phyloP scores from a whole-genome alignment of 768 basidiomycete species.

The Boletus vermiculosoides region DNA sequence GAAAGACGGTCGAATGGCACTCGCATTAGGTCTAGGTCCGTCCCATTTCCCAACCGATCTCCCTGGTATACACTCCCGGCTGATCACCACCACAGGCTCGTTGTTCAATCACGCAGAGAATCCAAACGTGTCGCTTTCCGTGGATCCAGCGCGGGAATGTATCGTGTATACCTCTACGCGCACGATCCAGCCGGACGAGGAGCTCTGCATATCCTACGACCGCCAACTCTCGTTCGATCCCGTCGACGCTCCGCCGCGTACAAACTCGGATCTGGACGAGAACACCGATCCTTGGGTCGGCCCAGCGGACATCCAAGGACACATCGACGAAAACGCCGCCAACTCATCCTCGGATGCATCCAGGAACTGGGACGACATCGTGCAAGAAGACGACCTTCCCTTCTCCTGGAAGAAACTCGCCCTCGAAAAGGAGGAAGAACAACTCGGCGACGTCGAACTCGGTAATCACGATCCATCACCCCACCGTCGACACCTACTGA shows the following conservation, averaged over 20 bases:
- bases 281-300: slow-evolving; percentile 6
- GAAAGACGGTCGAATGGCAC: slow-evolving; percentile 70
- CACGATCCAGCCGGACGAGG: slow-evolving; percentile 57
- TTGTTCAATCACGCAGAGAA: slow-evolving; percentile 73
- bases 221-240: slow-evolving; percentile 65
- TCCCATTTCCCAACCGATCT: neutral
- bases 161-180: slow-evolving; percentile 63
- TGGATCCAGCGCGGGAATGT: slow-evolving; percentile 52
- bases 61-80: too few relatives aligned
- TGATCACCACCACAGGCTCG: slow-evolving; percentile 53
- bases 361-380: slow-evolving; percentile 45
- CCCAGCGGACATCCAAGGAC: slow-evolving; percentile 7
- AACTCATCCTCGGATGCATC: slow-evolving; percentile 17
- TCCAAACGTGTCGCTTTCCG: slow-evolving; percentile 68
- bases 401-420: slow-evolving; percentile 60
- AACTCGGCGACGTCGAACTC: slow-evolving; percentile 49
- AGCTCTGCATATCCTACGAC: slow-evolving; percentile 79
- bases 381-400: slow-evolving; percentile 61
- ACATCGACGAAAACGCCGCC: neutral
- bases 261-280: neutral
- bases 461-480: slow-evolving; percentile 11
- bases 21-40: slow-evolving; percentile 75
- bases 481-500: neutral
- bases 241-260: slow-evolving; percentile 20
- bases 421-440: slow-evolving; percentile 61